Evolutionary conservation across 2,329 filamentous ascomycete genomes (phyloP), one percentile per base, ranked within the genome.

Genomic region (Lachnellula cervina): DNA sequence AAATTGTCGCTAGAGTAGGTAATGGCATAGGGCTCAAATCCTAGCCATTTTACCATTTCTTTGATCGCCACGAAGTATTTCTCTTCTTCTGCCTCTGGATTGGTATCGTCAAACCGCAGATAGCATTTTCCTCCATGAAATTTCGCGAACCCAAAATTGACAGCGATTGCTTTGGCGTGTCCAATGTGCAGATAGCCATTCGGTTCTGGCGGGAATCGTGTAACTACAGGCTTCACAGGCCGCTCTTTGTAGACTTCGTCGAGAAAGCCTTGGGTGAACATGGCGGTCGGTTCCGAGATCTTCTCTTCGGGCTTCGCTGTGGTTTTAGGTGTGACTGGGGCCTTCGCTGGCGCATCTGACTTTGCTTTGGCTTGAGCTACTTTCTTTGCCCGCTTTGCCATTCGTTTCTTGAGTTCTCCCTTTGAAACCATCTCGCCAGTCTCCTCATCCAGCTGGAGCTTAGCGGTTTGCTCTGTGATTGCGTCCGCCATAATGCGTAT

Each of bases 101-200:
- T 97, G 14, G 94, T 97, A 67, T 97, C 94, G 70, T 97, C 94
- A 71, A 89, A 96, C 66, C 93, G 81, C 59, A 91, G 73, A 67
- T 87, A 87, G 72, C 84, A 88, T 25, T 67, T 59, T 61, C 93
- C 93, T 37, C 87, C 88, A 69, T 96, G 89, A 68, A 86, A 85
- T 68, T 82, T 84, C 14, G 94, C 93, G 70, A 97, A 97, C 6
- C 93, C 93, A 74, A 97, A 97, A 74, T 97, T 97, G 72, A 97
- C 84, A 0, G 90, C 88, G 71, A 97, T 97, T 21, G 94, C 93
- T 76, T 97, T 97, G 62, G 88, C 89, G 70, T 97, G 94, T 19
- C 93, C 93, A 64, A 97, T 88, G 69, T 97, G 92, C 9, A 97
- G 81, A 70, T 88, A 97, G 53, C 93, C 94, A 71, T 97, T 97